phyloP scores from a whole-genome alignment of 257 asterid species.

The Penstemon eatonii region DNA sequence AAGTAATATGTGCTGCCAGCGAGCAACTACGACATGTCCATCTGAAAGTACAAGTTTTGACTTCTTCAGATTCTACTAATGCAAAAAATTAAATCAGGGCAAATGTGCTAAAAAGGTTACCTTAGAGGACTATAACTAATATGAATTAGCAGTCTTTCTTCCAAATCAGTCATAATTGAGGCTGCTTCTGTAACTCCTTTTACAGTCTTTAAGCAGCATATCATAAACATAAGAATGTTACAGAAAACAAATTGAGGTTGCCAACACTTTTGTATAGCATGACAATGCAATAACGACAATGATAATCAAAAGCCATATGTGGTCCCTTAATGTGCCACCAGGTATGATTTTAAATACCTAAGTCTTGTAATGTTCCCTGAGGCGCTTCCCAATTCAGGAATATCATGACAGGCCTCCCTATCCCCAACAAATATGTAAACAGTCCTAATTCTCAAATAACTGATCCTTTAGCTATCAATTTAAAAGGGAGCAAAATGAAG shows the following conservation, averaged over 20 bases:
- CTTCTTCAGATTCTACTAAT: slow-evolving; percentile 16
- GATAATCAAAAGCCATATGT: slow-evolving; percentile 17
- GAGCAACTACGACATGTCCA: slow-evolving; percentile 93
- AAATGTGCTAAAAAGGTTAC: slow-evolving; percentile 39
- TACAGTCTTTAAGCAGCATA: slow-evolving; percentile 58
- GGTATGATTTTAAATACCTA: slow-evolving; percentile 4
- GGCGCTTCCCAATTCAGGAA: slow-evolving; percentile 8
- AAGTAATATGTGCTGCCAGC: slow-evolving; percentile 63
- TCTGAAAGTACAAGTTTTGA: slow-evolving; percentile 43
- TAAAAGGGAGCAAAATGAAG: slow-evolving; percentile 9
- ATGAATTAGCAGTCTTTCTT: slow-evolving; percentile 80
- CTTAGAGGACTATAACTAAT: slow-evolving; percentile 88
- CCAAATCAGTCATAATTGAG: slow-evolving; percentile 48
- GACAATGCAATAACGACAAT: slow-evolving; percentile 9
- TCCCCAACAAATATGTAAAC: slow-evolving; percentile 5
- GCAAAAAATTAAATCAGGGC: slow-evolving; percentile 12
- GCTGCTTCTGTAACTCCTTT: slow-evolving; percentile 82
- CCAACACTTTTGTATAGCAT: slow-evolving; percentile 16
- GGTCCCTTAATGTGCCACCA: slow-evolving; percentile 13
- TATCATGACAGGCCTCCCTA: slow-evolving; percentile 14
- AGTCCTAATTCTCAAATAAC: background rate
- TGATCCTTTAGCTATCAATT: slow-evolving; percentile 10
- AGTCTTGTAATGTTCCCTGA: slow-evolving; percentile 1
- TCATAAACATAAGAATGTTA: slow-evolving; percentile 17
- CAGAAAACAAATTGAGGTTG: slow-evolving; percentile 7